Conservation (phyloP, 257 asterid species). For the Solanum phureja region DNA sequence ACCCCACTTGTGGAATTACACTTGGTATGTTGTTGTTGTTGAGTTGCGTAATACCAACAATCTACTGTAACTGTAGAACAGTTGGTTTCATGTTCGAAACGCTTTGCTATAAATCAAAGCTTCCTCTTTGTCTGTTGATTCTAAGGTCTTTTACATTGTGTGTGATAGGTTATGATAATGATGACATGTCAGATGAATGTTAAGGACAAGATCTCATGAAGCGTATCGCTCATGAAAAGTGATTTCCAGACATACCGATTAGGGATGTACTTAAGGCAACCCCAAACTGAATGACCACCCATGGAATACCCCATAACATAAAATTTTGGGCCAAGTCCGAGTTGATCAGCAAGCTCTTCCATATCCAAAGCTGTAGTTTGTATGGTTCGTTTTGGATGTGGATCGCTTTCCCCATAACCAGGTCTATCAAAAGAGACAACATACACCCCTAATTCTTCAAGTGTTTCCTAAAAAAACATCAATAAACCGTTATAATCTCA, state of each 20-base stretch:
- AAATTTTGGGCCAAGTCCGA: constrained; percentile 53
- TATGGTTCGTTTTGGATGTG: constrained; percentile 47
- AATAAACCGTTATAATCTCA: background rate
- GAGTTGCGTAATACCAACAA: no score
- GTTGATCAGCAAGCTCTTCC: constrained; percentile 61
- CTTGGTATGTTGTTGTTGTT: no score
- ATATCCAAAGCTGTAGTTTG: constrained; percentile 49
- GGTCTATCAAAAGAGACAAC: constrained; percentile 67
- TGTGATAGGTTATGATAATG: background rate
- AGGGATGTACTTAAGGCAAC: constrained; percentile 65
- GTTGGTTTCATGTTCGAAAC: background rate
- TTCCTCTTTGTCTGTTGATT: background rate
- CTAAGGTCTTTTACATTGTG: background rate
- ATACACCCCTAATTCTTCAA: constrained; percentile 46
- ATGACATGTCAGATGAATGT: background rate
- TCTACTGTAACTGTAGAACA: background rate
- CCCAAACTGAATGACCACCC: constrained; percentile 75
- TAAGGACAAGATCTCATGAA: background rate
- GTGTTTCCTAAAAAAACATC: constrained; percentile 26
- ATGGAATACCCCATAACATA: constrained; percentile 54
- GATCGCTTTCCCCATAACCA: constrained; percentile 83
- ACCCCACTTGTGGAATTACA: no score
- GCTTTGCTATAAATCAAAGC: background rate
- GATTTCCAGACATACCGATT: constrained; percentile 24
- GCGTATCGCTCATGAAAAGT: background rate